Evolutionary conservation across 805 yeast species (phyloP).

Genomic region (Brettanomyces bruxellensis): DNA sequence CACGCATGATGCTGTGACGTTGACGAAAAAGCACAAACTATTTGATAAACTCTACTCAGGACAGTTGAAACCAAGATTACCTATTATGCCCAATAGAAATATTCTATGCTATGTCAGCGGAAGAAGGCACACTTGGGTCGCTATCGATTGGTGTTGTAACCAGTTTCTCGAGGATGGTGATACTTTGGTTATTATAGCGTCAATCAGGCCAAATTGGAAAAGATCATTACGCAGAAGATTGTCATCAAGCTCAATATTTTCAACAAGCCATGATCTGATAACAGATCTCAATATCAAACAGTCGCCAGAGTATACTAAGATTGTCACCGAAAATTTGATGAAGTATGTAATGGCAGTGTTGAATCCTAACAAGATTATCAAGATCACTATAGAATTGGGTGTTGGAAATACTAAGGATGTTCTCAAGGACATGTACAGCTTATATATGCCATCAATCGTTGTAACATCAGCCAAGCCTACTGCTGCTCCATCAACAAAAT

Average conservation of each 20-base stretch:
- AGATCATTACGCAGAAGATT: slow-evolving; percentile 16
- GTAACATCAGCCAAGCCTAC: slow-evolving; percentile 47
- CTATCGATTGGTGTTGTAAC: slow-evolving; percentile 60
- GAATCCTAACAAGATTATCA: slow-evolving; percentile 36
- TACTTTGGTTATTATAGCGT: slow-evolving; percentile 51
- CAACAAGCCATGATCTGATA: slow-evolving; percentile 5
- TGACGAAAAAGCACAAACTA: slow-evolving; percentile 36
- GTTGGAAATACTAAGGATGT: slow-evolving; percentile 49
- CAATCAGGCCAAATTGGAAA: slow-evolving; percentile 28
- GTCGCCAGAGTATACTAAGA: slow-evolving; percentile 38
- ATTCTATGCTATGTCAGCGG: slow-evolving; percentile 62
- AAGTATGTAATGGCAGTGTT: slow-evolving; percentile 39
- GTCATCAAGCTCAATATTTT: slow-evolving; percentile 8
- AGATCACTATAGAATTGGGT: slow-evolving; percentile 51
- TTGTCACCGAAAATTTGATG: slow-evolving; percentile 42
- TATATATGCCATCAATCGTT: slow-evolving; percentile 54
- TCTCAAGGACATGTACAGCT: slow-evolving; percentile 47
- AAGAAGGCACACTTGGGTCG: slow-evolving; percentile 73
- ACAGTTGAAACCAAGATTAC: slow-evolving; percentile 22
- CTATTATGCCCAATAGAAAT: slow-evolving; percentile 40
- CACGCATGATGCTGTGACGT: slow-evolving; percentile 32
- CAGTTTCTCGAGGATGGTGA: slow-evolving; percentile 56
- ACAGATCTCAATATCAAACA: slow-evolving; percentile 29
- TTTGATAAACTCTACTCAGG: slow-evolving; percentile 39
- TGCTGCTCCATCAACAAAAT: slow-evolving; percentile 39